Evolutionary conservation across 495 filamentous ascomycete genomes (phyloP), one percentile per base, ranked within the genome.

Genomic region (Penicillium odoratum): DNA sequence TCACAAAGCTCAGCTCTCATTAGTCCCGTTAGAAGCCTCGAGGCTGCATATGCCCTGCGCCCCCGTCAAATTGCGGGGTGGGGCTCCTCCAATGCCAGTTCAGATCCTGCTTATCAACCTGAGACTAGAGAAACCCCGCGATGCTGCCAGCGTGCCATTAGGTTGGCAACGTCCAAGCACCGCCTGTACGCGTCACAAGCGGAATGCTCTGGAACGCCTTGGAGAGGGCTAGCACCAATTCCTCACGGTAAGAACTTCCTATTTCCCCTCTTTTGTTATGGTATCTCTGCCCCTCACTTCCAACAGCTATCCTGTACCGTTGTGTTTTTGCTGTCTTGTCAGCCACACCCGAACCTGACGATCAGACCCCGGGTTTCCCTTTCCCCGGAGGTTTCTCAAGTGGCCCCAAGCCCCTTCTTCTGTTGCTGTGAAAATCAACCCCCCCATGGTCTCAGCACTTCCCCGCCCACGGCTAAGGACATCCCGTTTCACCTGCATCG

Each of bases 51-150:
- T 48, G 54, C 49, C 28, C 48, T 48, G 25, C 33, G 38, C 28
- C 51, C 46, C 49, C 16, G 29, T 48, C 18, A 44, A 48, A 60
- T 63, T 66, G 65, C 65, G 65, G 65, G 65, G 65, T 68, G 60
- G 62, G 63, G 55, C 55, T 5, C 25, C 44, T 34, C 28, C 31
- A 29, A 30, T 62, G 56, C 65, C 62, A 62, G 55, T 58, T 66
- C 61, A 58, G 56, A 26, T 46, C 30, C 16, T 53, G 44, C 54
- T 48, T 53, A 33, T 48, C 26, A 53, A 26, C 30, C 57, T 36
- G 16, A 50, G 25, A 18, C 43, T 25, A 29, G 25, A 36, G 16
- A 43, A 36, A 56, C 51, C 46, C 56, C 56, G 42, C 60, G 56
- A 42, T 10, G 13, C 2, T 40, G 46, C 45, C 59, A 58, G 43